Percentiles rank a stretch among this genome's conserved stretches.
Conservation (phyloP, 768 basidiomycete genomes). For the Termitomyces sp. region DNA sequence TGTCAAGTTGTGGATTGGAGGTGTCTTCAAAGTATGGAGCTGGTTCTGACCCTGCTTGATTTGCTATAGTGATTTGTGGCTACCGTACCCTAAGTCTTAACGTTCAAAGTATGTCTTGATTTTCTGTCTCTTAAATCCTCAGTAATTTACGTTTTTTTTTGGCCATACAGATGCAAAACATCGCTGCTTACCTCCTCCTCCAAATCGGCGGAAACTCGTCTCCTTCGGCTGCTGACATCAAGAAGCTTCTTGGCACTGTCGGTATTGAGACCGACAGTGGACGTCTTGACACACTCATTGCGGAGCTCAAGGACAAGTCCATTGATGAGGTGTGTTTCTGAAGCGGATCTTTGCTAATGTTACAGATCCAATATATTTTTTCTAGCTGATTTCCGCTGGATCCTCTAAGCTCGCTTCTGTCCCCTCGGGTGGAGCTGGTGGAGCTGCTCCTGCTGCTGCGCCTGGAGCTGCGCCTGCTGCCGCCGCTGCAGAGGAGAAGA, state of each 20-base stretch:
- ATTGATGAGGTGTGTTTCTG: constrained; percentile 58
- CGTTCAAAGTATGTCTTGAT: constrained; percentile 36
- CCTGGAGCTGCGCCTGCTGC: constrained; percentile 47
- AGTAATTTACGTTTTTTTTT: neutral
- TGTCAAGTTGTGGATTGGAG: neutral
- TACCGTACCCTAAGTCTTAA: constrained; percentile 47
- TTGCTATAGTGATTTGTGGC: constrained; percentile 81
- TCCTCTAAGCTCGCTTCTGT: constrained; percentile 93
- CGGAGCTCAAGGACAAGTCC: constrained; percentile 89
- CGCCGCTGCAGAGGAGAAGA: constrained; percentile 63
- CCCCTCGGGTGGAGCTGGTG: constrained; percentile 88
- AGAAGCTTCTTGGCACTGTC: constrained; percentile 77
- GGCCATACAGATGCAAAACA: constrained; percentile 68
- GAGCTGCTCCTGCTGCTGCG: constrained; percentile 45
- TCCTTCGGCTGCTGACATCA: constrained; percentile 84
- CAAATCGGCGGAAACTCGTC: constrained; percentile 87
- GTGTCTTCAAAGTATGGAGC: neutral
- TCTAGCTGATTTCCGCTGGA: constrained; percentile 91
- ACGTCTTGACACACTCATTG: constrained; percentile 75
- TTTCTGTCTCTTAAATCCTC: neutral
- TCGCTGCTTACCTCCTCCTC: constrained; percentile 97
- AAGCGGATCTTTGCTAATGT: constrained; percentile 8
- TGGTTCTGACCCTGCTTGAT: constrained; percentile 2
- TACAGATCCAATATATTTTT: neutral
- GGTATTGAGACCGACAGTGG: constrained; percentile 86